Evolutionary conservation across 192 early-diverging fungal species (phyloP), one percentile per base, ranked within the genome.

Genomic region (Diversispora epigaea): DNA sequence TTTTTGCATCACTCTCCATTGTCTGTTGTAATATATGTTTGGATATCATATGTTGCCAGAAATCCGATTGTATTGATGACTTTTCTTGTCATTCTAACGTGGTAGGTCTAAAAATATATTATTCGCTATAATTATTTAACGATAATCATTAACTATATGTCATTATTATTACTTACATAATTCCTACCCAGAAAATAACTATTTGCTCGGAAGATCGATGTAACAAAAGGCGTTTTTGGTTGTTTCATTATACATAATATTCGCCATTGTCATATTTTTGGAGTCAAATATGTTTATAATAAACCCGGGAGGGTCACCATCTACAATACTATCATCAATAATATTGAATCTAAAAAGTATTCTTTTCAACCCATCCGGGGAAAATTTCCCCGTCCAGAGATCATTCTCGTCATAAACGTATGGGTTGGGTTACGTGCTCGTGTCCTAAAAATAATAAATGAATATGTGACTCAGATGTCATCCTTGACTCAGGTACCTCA

Each of bases 101-200:
- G n/a, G n/a, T n/a, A n/a, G n/a, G n/a, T n/a, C n/a, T n/a, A n/a
- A n/a, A n/a, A n/a, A n/a, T n/a, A n/a, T n/a, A n/a, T n/a, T n/a
- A n/a, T n/a, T n/a, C n/a, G n/a, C n/a, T n/a, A n/a, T n/a, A n/a
- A n/a, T n/a, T n/a, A n/a, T n/a, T n/a, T n/a, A n/a, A n/a, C n/a
- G n/a, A n/a, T n/a, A n/a, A n/a, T n/a, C n/a, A n/a, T n/a, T n/a
- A n/a, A n/a, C n/a, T n/a, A n/a, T n/a, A n/a, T n/a, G n/a, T n/a
- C n/a, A n/a, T n/a, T n/a, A 56, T 62, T 43, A 62, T 40, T 63
- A 63, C 17, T 63, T 63, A 63, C 61, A 63, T 40, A 19, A 58
- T 58, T 63, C 11, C 39, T 32, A 10, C 61, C 61, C 39, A 63
- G 9, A 40, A 63, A 63, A 63, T 63, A 63, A 40, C 61, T 63